These are phyloP conservation scores for Hyphopichia wangnamkhiaoensis DNA, from an alignment of 1,139 yeast genomes.

Conservation along the genomic window DNA sequence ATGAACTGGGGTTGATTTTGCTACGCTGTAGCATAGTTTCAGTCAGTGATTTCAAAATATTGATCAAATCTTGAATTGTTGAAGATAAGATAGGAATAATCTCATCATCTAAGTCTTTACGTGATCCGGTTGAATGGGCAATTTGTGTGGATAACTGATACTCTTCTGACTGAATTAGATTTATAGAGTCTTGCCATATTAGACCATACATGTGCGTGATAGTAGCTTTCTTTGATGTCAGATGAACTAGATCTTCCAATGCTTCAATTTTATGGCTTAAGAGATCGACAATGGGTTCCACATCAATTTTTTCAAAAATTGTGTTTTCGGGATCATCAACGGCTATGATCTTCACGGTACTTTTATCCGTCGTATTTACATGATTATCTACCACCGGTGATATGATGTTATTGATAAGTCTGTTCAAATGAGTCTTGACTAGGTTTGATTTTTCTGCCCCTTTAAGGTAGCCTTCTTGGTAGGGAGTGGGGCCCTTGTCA, in stretches of 20 bases:
- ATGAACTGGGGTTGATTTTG: background rate
- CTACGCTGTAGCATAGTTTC: background rate
- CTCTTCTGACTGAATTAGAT: conserved; percentile 30
- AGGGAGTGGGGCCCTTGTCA: conserved; percentile 33
- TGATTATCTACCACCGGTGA: conserved; percentile 5
- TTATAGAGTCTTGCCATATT: conserved; percentile 42
- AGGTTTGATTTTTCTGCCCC: conserved; percentile 33
- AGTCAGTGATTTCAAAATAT: background rate
- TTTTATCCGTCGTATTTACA: background rate
- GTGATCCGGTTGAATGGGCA: conserved; percentile 12
- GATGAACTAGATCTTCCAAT: conserved; percentile 23
- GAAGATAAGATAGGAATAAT: background rate
- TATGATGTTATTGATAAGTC: conserved; percentile 3
- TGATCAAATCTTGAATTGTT: background rate
- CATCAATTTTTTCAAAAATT: conserved; percentile 31
- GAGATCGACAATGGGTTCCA: conserved; percentile 34
- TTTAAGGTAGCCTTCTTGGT: conserved; percentile 35
- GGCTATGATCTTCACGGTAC: background rate
- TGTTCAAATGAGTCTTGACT: conserved; percentile 22
- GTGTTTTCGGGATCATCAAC: conserved; percentile 40
- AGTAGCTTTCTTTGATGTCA: conserved; percentile 30
- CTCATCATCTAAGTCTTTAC: background rate
- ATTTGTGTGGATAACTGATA: conserved; percentile 20
- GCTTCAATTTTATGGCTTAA: conserved; percentile 33
- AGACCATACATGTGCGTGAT: conserved; percentile 29